Evolutionary conservation across 2,329 filamentous ascomycete genomes (phyloP).

Genomic region (Torrubiella hemipterigena): DNA sequence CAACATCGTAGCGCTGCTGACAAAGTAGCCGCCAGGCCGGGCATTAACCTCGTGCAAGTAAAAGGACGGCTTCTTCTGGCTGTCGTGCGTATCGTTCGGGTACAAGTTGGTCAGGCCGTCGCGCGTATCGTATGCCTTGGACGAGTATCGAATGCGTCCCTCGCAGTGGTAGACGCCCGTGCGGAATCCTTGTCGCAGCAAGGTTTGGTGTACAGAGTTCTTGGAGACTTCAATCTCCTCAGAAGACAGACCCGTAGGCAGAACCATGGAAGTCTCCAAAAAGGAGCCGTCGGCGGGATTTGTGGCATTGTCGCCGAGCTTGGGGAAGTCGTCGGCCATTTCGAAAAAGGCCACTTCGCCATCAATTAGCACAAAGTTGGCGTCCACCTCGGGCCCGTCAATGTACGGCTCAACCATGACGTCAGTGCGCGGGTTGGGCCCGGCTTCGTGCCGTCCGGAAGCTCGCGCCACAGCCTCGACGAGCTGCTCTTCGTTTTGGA

Average conservation of each 20-base stretch:
- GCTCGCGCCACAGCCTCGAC: not conserved
- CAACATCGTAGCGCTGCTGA: constrained; percentile 10
- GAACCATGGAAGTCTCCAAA: not conserved
- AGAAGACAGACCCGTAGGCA: not conserved
- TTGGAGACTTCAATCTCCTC: not conserved
- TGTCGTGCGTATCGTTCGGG: not conserved
- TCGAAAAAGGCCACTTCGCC: not conserved
- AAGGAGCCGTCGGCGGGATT: not conserved
- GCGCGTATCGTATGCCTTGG: not conserved
- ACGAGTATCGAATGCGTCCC: not conserved
- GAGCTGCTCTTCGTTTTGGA: not conserved
- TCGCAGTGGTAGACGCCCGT: not conserved
- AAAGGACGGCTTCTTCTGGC: constrained; percentile 5
- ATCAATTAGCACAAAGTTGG: not conserved
- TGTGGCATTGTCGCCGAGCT: not conserved
- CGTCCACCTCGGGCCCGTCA: not conserved
- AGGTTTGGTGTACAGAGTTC: not conserved
- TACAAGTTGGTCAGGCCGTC: not conserved
- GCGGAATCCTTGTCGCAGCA: not conserved
- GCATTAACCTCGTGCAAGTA: constrained; percentile 19
- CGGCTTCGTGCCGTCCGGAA: no score
- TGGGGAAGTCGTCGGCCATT: no score
- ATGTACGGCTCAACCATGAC: not conserved
- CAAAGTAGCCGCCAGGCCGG: constrained; percentile 14
- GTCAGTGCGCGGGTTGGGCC: no score